These are phyloP conservation scores for Datura wrightii DNA, from an alignment of 257 asterid genomes.

Conservation along the genomic window DNA sequence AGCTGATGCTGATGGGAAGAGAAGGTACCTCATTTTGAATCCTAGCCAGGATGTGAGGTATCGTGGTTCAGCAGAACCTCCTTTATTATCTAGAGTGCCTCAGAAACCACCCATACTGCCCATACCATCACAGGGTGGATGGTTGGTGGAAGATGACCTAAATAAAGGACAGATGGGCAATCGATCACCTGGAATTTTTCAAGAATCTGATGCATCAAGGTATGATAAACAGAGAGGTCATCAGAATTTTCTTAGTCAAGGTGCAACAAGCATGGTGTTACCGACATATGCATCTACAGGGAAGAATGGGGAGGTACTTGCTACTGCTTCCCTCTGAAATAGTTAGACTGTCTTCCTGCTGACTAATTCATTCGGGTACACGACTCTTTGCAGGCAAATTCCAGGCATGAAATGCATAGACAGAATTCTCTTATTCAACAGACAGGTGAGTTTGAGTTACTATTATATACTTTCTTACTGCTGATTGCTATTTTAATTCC, in stretches of 20 bases:
- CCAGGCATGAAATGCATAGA: slow-evolving; percentile 33
- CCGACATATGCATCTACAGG: slow-evolving; percentile 48
- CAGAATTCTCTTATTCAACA: slow-evolving; percentile 30
- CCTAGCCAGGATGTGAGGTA: slow-evolving; percentile 50
- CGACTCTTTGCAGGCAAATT: slow-evolving; percentile 53
- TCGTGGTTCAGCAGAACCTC: slow-evolving; percentile 63
- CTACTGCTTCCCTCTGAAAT: slow-evolving; percentile 25
- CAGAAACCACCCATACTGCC: slow-evolving; percentile 52
- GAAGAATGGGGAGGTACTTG: slow-evolving; percentile 72
- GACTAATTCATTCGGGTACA: slow-evolving; percentile 23
- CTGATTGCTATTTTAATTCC: background rate
- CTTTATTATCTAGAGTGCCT: slow-evolving; percentile 66
- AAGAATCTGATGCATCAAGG: slow-evolving; percentile 52
- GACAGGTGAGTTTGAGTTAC: slow-evolving; percentile 21
- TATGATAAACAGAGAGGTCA: slow-evolving; percentile 54
- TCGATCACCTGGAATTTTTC: slow-evolving; percentile 51
- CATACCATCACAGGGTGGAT: slow-evolving; percentile 68
- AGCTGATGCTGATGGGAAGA: slow-evolving; percentile 48
- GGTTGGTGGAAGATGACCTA: slow-evolving; percentile 63
- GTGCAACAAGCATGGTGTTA: slow-evolving; percentile 46
- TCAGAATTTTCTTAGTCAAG: slow-evolving; percentile 54
- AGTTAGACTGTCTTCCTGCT: slow-evolving; percentile 1
- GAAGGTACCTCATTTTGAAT: slow-evolving; percentile 39
- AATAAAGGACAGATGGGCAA: slow-evolving; percentile 48
- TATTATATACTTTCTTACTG: background rate